Conservation (phyloP, 495 filamentous ascomycete species). For the Annulohypoxylon stygium region DNA sequence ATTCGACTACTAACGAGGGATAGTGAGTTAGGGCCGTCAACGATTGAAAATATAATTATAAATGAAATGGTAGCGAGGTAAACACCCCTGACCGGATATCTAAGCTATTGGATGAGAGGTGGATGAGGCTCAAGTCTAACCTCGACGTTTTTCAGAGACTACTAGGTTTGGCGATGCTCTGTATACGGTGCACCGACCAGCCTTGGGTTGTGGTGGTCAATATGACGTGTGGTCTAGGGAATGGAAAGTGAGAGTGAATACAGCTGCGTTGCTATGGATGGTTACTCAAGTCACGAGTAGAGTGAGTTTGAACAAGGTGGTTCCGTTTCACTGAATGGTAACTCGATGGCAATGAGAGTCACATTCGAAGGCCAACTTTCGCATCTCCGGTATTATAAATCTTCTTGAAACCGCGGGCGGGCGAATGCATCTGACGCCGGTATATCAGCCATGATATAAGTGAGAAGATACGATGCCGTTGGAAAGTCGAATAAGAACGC, state of each 20-base stretch:
- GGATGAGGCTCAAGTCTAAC: slow-evolving; percentile 26
- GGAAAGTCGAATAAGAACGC: slow-evolving; percentile 11
- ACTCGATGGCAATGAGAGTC: slow-evolving; percentile 21
- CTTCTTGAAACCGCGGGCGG: slow-evolving; percentile 10
- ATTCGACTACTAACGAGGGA: slow-evolving; percentile 19
- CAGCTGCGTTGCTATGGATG: slow-evolving; percentile 8
- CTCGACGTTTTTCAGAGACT: slow-evolving; percentile 5
- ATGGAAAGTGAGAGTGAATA: background rate
- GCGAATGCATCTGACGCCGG: slow-evolving; percentile 5
- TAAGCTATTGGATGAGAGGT: background rate
- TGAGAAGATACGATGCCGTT: slow-evolving; percentile 13
- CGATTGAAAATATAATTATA: slow-evolving; percentile 14
- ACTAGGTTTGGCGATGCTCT: background rate
- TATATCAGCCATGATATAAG: slow-evolving; percentile 21
- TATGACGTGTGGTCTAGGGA: background rate
- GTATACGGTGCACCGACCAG: background rate
- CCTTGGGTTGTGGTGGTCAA: background rate
- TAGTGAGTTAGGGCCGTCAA: slow-evolving; percentile 9
- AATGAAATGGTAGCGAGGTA: background rate
- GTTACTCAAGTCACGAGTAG: background rate
- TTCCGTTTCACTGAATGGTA: slow-evolving; percentile 14
- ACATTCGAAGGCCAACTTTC: slow-evolving; percentile 9
- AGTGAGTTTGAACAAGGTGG: background rate
- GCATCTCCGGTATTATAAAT: slow-evolving; percentile 26
- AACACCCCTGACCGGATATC: slow-evolving; percentile 1